Conservation (phyloP, 805 yeast species). For the Candida railenensis region DNA sequence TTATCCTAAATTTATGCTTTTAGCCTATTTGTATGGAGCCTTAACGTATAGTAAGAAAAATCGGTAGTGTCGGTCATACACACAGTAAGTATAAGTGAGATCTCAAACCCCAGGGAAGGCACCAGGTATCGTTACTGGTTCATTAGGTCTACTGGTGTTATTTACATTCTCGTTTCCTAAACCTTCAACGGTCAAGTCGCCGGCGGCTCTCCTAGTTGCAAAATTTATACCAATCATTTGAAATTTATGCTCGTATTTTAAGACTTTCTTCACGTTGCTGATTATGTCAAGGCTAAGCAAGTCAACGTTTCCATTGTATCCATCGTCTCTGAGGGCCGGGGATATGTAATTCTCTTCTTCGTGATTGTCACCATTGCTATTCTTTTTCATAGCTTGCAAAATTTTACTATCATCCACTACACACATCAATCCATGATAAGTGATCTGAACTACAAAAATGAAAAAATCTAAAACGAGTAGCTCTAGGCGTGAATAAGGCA, state of each 20-base stretch:
- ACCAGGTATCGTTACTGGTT: neutral
- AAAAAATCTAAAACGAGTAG: slow-evolving; percentile 26
- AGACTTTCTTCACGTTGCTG: slow-evolving; percentile 12
- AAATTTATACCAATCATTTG: slow-evolving; percentile 3
- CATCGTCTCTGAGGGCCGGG: slow-evolving; percentile 23
- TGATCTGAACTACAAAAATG: slow-evolving; percentile 25
- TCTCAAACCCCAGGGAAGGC: neutral
- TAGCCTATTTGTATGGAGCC: no score
- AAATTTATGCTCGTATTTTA: slow-evolving; percentile 9
- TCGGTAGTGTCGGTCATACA: no score
- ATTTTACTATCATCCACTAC: slow-evolving; percentile 30
- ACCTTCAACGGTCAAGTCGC: neutral
- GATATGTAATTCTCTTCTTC: slow-evolving; percentile 6
- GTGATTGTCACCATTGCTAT: slow-evolving; percentile 5
- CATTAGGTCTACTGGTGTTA: neutral
- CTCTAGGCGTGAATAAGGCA: slow-evolving; percentile 24
- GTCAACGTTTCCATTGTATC: slow-evolving; percentile 38
- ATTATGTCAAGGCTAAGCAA: slow-evolving; percentile 26
- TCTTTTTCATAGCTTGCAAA: slow-evolving; percentile 10
- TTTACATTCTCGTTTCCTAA: neutral
- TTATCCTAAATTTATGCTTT: no score
- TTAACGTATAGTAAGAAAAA: no score
- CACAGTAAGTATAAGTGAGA: neutral
- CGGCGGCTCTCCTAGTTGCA: neutral
- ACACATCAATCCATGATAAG: slow-evolving; percentile 33